A percentile compares a stretch with the other conserved stretches of the same genome.
Evolutionary conservation across 371 early-diverging fungal species (phyloP).

Genomic region (Ordospora pajunii): DNA sequence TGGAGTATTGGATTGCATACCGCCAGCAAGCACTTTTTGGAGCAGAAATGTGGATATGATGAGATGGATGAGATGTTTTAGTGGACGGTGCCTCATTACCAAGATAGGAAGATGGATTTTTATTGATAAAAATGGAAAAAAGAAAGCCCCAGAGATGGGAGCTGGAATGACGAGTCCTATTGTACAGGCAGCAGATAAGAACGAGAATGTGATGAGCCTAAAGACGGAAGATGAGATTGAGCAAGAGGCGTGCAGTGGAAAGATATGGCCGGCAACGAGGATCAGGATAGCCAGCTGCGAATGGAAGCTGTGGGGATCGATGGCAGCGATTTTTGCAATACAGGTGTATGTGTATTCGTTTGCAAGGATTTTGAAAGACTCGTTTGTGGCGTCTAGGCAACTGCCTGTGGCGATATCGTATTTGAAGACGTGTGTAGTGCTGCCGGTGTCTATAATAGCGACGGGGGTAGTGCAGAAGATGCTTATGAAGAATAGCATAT

Average conservation of each 20-base stretch:
- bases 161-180: too few relatives aligned
- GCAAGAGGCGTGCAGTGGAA: background rate
- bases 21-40: too few relatives aligned
- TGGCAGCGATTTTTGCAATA: constrained; percentile 49
- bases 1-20: too few relatives aligned
- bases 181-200: too few relatives aligned
- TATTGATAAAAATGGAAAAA: constrained; percentile 10
- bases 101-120: background rate
- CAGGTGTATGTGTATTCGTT: constrained; percentile 54
- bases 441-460: constrained; percentile 39
- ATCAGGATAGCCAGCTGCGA: constrained; percentile 49
- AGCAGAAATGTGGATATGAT: background rate
- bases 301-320: constrained; percentile 46
- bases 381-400: constrained; percentile 47
- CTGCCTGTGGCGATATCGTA: constrained; percentile 51
- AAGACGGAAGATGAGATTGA: constrained; percentile 54
- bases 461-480: constrained; percentile 45
- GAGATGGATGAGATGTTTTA: too few relatives aligned
- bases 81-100: too few relatives aligned
- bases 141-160: background rate
- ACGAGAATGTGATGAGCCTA: too few relatives aligned
- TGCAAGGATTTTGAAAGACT: constrained; percentile 56
- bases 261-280: background rate
- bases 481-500: constrained; percentile 18
- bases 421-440: constrained; percentile 52